Conservation (phyloP, 1,284 basidiomycete genomes). For the Porodaedalea pini region DNA sequence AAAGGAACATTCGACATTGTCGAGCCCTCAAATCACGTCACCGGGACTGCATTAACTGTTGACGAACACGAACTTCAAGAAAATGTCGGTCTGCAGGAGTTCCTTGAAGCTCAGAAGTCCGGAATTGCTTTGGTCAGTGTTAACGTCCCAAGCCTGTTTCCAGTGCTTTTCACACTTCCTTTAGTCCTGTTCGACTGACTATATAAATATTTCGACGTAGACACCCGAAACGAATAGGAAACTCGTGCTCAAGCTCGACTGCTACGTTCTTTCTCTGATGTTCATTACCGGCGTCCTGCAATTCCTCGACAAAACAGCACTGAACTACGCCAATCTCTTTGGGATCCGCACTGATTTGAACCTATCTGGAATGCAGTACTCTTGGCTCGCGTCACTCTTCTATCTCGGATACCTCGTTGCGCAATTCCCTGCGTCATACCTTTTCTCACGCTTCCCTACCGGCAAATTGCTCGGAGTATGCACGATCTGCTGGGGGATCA, state of each 20-base stretch:
- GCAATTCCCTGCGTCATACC: constrained; percentile 17
- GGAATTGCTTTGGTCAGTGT: constrained; percentile 7
- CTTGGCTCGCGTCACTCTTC: constrained; percentile 31
- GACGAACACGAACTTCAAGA: not conserved
- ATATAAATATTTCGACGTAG: not conserved
- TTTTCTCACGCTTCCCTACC: constrained; percentile 11
- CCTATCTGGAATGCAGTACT: constrained; percentile 31
- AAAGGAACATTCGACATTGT: not conserved
- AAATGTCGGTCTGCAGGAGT: constrained; percentile 16
- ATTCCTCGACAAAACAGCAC: constrained; percentile 18
- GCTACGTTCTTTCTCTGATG: constrained; percentile 18
- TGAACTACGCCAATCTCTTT: constrained; percentile 34
- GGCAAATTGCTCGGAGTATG: constrained; percentile 15
- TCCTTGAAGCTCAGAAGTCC: constrained; percentile 11
- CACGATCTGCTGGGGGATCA: constrained; percentile 11
- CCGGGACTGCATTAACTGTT: not conserved
- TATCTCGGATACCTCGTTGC: constrained; percentile 19
- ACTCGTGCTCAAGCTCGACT: constrained; percentile 11
- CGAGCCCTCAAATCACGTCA: not conserved
- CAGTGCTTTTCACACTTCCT: too few relatives aligned
- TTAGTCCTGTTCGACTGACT: not conserved
- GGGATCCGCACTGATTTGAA: constrained; percentile 34
- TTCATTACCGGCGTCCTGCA: constrained; percentile 18
- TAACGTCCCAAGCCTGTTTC: not conserved
- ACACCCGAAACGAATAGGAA: constrained; percentile 11